phyloP scores from a whole-genome alignment of 208 protist genomes.

The Leishmania aethiopica region DNA sequence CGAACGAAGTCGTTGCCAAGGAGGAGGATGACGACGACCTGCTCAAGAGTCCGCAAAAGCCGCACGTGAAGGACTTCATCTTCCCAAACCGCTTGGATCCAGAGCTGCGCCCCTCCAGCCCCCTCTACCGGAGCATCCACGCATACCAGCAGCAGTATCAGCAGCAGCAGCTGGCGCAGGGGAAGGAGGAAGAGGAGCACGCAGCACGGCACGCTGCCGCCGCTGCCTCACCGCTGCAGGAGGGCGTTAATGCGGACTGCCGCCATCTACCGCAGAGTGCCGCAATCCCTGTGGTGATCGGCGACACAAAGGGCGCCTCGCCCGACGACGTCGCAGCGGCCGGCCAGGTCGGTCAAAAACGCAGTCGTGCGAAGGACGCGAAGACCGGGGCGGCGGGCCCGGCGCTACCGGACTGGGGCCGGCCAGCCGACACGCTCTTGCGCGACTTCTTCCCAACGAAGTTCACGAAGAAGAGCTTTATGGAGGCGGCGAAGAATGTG shows the following conservation, averaged over 20 bases:
- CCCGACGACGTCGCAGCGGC: neutral
- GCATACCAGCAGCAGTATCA: slow-evolving; percentile 33
- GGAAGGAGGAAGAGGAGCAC: slow-evolving; percentile 1
- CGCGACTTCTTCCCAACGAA: slow-evolving; percentile 50
- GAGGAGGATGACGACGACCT: slow-evolving; percentile 9
- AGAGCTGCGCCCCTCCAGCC: slow-evolving; percentile 25
- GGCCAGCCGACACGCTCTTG: slow-evolving; percentile 43
- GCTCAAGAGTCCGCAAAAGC: slow-evolving; percentile 11
- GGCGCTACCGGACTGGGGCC: slow-evolving; percentile 19
- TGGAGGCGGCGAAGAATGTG: slow-evolving; percentile 40
- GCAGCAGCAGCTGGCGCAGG: slow-evolving; percentile 19
- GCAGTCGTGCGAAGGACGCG: neutral
- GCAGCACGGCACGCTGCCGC: neutral
- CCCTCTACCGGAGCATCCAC: slow-evolving; percentile 35
- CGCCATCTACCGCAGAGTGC: neutral
- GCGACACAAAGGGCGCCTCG: neutral
- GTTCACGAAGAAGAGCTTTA: slow-evolving; percentile 62
- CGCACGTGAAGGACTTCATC: slow-evolving; percentile 23
- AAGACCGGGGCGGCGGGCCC: neutral
- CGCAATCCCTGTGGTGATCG: no score
- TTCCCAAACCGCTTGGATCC: slow-evolving; percentile 33
- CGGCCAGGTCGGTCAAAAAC: neutral
- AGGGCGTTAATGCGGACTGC: neutral
- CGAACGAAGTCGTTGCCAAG: slow-evolving; percentile 9
- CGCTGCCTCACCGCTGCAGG: neutral